Conservation (phyloP, 306 rosid species). For the Herpetospermum pedunculosum region DNA sequence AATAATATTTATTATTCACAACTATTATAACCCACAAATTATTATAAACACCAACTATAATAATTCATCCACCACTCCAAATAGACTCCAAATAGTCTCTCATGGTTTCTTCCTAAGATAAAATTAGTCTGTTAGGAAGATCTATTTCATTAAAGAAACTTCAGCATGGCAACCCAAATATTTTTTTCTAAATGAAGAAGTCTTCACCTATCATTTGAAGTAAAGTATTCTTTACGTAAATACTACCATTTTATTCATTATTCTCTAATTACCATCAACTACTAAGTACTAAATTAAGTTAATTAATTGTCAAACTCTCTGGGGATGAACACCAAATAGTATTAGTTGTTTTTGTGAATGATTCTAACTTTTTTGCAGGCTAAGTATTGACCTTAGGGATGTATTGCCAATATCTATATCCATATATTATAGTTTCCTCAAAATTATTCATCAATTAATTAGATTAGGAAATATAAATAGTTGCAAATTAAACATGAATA, state of each 20-base stretch:
- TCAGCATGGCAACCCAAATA: background rate
- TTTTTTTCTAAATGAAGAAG: background rate
- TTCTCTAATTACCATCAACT: background rate
- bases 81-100: no score
- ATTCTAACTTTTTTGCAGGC: background rate
- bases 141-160: background rate
- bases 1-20: no score
- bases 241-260: background rate
- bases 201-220: background rate
- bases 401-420: background rate
- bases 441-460: no score
- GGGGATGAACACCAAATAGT: background rate
- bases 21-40: no score
- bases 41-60: no score
- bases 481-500: background rate
- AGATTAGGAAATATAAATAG: background rate
- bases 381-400: background rate
- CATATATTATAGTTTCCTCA: background rate
- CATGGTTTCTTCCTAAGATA: background rate
- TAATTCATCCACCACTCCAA: no score
- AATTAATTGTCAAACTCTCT: background rate
- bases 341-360: background rate
- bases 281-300: background rate
- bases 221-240: background rate
- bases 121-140: background rate